Evolutionary conservation across 2,329 filamentous ascomycete species (phyloP).

Genomic region (Paecilomyces formosus): DNA sequence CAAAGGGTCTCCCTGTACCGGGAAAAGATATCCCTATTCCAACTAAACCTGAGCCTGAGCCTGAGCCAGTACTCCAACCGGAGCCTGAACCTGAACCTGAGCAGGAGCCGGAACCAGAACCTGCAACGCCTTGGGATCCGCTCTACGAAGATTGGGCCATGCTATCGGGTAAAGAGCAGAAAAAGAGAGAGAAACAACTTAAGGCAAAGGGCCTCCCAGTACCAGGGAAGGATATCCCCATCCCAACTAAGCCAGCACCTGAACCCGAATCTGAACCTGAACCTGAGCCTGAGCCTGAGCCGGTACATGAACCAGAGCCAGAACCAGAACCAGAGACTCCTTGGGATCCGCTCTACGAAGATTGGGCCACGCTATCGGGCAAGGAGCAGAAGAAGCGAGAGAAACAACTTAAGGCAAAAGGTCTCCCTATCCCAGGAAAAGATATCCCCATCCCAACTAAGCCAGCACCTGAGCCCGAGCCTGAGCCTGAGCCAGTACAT

Average conservation of each 20-base stretch:
- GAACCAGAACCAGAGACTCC: too few species aligned
- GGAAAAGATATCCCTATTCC: slow-evolving; percentile 6
- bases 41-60: background rate
- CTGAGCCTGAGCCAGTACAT: slow-evolving; percentile 10
- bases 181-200: slow-evolving; percentile 28
- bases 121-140: background rate
- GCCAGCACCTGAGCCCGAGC: slow-evolving; percentile 3
- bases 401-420: slow-evolving; percentile 19
- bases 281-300: slow-evolving; percentile 21
- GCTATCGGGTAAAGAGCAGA: slow-evolving; percentile 14
- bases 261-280: slow-evolving; percentile 18
- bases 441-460: slow-evolving; percentile 7
- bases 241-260: slow-evolving; percentile 5
- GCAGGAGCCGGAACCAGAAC: slow-evolving; percentile 7
- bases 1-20: slow-evolving; percentile 3
- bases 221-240: slow-evolving; percentile 3
- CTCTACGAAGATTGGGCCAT: background rate
- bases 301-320: too few species aligned
- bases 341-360: background rate
- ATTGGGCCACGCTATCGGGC: slow-evolving; percentile 1
- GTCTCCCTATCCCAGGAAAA: background rate
- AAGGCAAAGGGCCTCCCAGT: slow-evolving; percentile 9
- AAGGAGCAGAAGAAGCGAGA: slow-evolving; percentile 28
- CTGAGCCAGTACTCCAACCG: slow-evolving; percentile 3
- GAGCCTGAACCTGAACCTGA: slow-evolving; percentile 13